These are phyloP conservation scores for Fusarium albidum DNA, from an alignment of 2,329 filamentous ascomycete genomes.

Conservation along the genomic window DNA sequence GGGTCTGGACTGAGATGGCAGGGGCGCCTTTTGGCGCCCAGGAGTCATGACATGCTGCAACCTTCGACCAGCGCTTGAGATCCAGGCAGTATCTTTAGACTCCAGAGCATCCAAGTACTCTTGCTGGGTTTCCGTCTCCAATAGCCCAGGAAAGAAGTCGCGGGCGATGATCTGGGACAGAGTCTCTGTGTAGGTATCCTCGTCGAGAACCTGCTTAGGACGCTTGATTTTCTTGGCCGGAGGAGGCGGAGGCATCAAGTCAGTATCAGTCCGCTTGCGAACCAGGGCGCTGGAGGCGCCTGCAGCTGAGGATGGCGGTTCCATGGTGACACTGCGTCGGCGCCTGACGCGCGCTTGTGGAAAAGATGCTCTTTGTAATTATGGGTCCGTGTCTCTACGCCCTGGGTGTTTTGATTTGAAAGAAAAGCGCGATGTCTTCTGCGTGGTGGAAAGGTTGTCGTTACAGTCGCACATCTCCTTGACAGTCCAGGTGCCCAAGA, in stretches of 20 bases:
- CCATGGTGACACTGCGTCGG: constrained; percentile 44
- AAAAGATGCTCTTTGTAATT: not conserved
- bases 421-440: not conserved
- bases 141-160: constrained; percentile 93
- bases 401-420: not conserved
- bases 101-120: constrained; percentile 94
- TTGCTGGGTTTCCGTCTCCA: constrained; percentile 85
- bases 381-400: no score
- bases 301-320: constrained; percentile 34
- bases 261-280: constrained; percentile 73
- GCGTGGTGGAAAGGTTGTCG: not conserved
- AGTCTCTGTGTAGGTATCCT: constrained; percentile 91
- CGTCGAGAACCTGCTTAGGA: constrained; percentile 86
- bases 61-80: constrained; percentile 77
- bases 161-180: constrained; percentile 94
- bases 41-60: constrained; percentile 85
- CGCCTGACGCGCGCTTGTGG: not conserved
- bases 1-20: constrained; percentile 26
- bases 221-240: constrained; percentile 89
- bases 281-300: constrained; percentile 65
- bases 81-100: constrained; percentile 86
- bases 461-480: constrained; percentile 1
- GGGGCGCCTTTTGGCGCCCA: constrained; percentile 54
- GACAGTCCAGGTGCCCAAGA: not conserved
- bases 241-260: constrained; percentile 86